A percentile compares a stretch with the other conserved stretches of the same genome.
These are phyloP conservation scores for Malassezia dermatis DNA, from an alignment of 1,284 basidiomycete species.

Conservation along the genomic window DNA sequence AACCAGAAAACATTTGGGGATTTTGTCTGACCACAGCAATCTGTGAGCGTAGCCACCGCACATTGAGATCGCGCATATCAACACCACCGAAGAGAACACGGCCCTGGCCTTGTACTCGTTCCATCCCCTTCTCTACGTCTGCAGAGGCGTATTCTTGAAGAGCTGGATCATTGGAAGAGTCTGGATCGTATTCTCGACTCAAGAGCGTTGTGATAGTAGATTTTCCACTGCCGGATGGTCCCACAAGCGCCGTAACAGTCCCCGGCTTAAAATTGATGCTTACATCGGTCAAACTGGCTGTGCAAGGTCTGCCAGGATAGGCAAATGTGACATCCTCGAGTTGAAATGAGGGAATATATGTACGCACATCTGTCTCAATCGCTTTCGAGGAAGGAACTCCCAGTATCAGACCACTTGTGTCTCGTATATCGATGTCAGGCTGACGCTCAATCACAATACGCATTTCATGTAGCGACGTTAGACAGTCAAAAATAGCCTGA, in stretches of 20 bases:
- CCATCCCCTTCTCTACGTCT: not conserved
- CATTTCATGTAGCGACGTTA: conserved; percentile 28
- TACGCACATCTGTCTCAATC: not conserved
- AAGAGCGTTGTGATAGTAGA: conserved; percentile 50
- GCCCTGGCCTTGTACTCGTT: conserved; percentile 23
- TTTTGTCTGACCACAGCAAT: conserved; percentile 51
- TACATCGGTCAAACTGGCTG: conserved; percentile 31
- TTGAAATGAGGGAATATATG: conserved; percentile 28
- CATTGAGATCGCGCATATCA: conserved; percentile 48
- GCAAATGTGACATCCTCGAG: conserved; percentile 39
- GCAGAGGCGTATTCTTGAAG: not conserved
- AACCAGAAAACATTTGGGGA: conserved; percentile 45
- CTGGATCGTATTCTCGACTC: conserved; percentile 50
- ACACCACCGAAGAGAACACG: conserved; percentile 40
- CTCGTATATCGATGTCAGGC: conserved; percentile 41
- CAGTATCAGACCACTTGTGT: conserved; percentile 21
- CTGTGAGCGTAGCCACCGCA: conserved; percentile 50
- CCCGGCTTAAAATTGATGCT: conserved; percentile 28
- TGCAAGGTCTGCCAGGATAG: conserved; percentile 34
- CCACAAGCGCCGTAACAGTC: conserved; percentile 48
- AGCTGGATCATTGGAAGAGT: conserved; percentile 25
- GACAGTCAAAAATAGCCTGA: conserved; percentile 32
- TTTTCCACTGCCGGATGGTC: conserved; percentile 43
- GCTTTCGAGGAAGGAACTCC: conserved; percentile 1
- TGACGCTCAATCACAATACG: conserved; percentile 35